Conservation (phyloP, 768 basidiomycete genomes). For the Hirschioporus abietinus region DNA sequence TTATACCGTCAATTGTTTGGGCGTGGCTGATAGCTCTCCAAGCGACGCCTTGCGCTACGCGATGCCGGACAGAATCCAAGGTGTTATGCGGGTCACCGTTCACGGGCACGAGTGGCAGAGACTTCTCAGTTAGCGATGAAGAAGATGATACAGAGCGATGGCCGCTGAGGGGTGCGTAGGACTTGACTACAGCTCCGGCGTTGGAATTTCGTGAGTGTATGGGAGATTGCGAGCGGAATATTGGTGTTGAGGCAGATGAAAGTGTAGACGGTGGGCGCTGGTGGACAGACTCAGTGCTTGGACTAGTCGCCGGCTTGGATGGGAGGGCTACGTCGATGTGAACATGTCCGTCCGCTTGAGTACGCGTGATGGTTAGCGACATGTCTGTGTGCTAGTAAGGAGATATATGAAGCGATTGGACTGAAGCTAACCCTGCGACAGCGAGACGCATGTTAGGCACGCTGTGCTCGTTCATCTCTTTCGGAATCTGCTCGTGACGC, state of each 20-base stretch:
- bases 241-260: neutral
- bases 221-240: neutral
- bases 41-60: constrained; percentile 55
- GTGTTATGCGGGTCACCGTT: constrained; percentile 32
- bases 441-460: too few relatives aligned
- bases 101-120: neutral
- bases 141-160: neutral
- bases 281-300: neutral
- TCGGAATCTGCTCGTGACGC: neutral
- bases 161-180: neutral
- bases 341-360: neutral
- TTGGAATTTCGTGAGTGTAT: neutral
- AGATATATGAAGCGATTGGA: neutral
- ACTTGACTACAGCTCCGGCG: neutral
- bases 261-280: neutral
- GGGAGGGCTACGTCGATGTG: neutral
- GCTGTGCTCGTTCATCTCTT: neutral
- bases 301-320: neutral
- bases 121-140: neutral
- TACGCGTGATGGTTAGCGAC: neutral
- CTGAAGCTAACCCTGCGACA: neutral
- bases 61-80: constrained; percentile 53
- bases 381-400: neutral
- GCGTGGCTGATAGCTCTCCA: constrained; percentile 47
- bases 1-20: constrained; percentile 44